phyloP scores from a whole-genome alignment of 805 yeast species.

The Myxozyma vanderwaltii region DNA sequence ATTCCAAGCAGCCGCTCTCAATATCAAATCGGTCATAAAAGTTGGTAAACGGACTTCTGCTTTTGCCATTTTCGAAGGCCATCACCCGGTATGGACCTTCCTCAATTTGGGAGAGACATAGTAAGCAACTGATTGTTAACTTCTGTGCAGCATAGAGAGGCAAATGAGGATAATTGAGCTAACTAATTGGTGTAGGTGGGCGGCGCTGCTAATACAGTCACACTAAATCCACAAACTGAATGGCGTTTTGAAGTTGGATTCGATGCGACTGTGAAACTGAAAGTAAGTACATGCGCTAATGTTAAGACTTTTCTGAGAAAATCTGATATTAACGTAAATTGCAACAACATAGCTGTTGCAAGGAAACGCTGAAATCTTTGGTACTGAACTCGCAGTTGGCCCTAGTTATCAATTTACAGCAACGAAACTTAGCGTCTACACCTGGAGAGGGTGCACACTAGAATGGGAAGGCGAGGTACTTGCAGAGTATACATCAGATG shows the following conservation, averaged over 20 bases:
- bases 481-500: conserved; percentile 67
- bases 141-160: neutral
- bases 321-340: neutral
- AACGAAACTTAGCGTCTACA: conserved; percentile 55
- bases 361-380: conserved; percentile 89
- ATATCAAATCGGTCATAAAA: too few relatives aligned
- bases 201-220: conserved; percentile 26
- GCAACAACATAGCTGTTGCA: conserved; percentile 44
- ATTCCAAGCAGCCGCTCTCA: too few relatives aligned
- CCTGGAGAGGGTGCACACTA: conserved; percentile 67
- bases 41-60: too few relatives aligned
- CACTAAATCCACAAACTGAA: conserved; percentile 50
- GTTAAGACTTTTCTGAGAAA: neutral
- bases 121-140: neutral
- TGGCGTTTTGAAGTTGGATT: conserved; percentile 76
- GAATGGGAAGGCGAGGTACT: conserved; percentile 47
- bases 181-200: neutral
- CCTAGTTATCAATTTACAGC: conserved; percentile 61
- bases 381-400: conserved; percentile 84
- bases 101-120: conserved; percentile 3
- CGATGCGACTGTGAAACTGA: conserved; percentile 53
- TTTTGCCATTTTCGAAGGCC: neutral
- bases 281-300: conserved; percentile 40
- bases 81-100: conserved; percentile 10
- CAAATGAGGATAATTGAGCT: neutral